Evolutionary conservation across 2,329 filamentous ascomycete species (phyloP), one percentile per base, ranked within the genome.

Genomic region (Alternaria arborescens): DNA sequence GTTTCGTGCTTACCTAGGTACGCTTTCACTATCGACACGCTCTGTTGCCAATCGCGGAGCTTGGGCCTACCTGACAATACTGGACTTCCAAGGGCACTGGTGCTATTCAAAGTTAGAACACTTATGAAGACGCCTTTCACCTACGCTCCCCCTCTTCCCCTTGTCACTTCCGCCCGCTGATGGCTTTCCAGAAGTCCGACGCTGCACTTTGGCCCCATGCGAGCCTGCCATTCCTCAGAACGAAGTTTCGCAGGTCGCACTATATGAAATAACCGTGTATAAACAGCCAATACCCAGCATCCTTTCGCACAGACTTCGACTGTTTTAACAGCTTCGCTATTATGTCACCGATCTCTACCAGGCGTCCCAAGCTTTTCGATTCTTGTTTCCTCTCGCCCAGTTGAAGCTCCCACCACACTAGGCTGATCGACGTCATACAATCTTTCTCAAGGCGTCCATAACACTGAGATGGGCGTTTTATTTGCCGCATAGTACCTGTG

Each of bases 401-500:
- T 43, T 11, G 30, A 46, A 54, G 12, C 30, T 28, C 7, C 7
- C 18, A 28, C 22, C 8, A 40, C 22, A 18, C 12, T 47, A 11
- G 22, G 32, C 11, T 26, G 22, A 36, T 46, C 30, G 30, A 16
- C n/a, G 11, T 16, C 3, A 47, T 12, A 47, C 7, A n/a, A 11
- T 22, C 8, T 14, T 11, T 11, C 36, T n/a, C 7, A 22, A 26
- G 12, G 42, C 32, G 44, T 12, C 41, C 14, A 38, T 16, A 10
- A 26, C 24, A 36, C 20, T 20, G 20, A 14, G 26, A 16, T 24
- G 36, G 12, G 16, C 3, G 4, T 6, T 12, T 14, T 10, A 56
- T 56, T 46, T 56, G 46, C 46, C 46, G 46, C 51, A 51, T 42
- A 56, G 46, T 46, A 52, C 43, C n/a, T 52, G 20, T 56, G 34